phyloP scores from a whole-genome alignment of 164 flowering plant species.

The Annona cherimola region DNA sequence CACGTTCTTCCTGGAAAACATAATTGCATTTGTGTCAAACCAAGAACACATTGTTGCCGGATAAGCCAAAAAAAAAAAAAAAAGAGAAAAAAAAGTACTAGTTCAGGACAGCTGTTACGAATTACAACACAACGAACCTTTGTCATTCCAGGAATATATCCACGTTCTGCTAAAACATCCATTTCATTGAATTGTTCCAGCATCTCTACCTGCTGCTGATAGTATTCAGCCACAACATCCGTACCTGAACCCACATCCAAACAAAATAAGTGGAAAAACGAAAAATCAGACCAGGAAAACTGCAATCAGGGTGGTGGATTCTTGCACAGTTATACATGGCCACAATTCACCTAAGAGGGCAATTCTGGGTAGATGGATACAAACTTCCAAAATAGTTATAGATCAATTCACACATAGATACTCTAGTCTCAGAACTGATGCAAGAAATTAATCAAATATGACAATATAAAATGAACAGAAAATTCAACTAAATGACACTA shows the following conservation, averaged over 20 bases:
- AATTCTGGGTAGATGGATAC: too few relatives aligned
- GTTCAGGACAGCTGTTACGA: not conserved
- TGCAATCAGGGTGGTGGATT: not conserved
- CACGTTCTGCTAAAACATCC: constrained; percentile 81
- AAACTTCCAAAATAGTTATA: too few relatives aligned
- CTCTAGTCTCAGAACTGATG: not conserved
- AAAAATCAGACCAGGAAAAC: not conserved
- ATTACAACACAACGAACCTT: constrained; percentile 37
- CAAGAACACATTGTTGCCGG: constrained; percentile 1
- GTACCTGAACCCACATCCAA: constrained; percentile 31
- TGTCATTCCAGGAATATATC: constrained; percentile 78
- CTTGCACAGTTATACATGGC: not conserved
- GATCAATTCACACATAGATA: too few relatives aligned
- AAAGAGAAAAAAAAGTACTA: not conserved
- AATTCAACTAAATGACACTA: too few relatives aligned
- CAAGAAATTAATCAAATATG: not conserved
- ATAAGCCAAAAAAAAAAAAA: not conserved
- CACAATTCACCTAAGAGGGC: not conserved
- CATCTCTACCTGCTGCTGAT: constrained; percentile 92
- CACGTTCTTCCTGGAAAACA: constrained; percentile 70
- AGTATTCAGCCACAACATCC: constrained; percentile 79
- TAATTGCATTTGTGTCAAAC: constrained; percentile 5
- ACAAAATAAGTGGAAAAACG: not conserved
- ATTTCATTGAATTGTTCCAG: constrained; percentile 87
- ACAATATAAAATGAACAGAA: not conserved